Evolutionary conservation across 2,329 filamentous ascomycete species (phyloP).

Genomic region (Venturia pyrina): DNA sequence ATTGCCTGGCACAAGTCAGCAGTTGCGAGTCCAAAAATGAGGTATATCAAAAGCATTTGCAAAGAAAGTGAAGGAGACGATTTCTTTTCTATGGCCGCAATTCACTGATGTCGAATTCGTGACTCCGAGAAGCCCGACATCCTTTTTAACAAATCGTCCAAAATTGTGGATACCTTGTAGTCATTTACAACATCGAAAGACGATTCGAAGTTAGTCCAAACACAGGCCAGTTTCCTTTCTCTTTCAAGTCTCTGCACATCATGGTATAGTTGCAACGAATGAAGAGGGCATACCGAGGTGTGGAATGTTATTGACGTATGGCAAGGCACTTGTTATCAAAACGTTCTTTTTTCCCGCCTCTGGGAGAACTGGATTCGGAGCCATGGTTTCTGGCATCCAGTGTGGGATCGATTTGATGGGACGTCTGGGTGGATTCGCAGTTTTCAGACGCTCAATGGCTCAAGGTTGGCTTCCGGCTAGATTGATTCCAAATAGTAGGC

Average conservation of each 20-base stretch:
- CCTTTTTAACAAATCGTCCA: too few species aligned
- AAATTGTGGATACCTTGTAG: too few species aligned
- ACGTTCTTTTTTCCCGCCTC: conserved; percentile 64
- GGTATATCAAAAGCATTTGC: background rate
- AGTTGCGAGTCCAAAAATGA: background rate
- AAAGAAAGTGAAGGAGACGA: background rate
- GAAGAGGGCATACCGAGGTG: conserved; percentile 52
- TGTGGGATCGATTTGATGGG: background rate
- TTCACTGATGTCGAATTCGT: too few species aligned
- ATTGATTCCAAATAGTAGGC: background rate
- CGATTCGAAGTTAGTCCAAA: background rate
- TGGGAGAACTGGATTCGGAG: conserved; percentile 29
- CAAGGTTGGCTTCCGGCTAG: background rate
- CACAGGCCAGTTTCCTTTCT: background rate
- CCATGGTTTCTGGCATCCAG: conserved; percentile 5
- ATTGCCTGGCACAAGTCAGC: conserved; percentile 36
- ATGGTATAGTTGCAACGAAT: background rate
- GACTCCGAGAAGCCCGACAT: too few species aligned
- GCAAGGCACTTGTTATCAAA: conserved; percentile 82
- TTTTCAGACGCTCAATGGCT: background rate
- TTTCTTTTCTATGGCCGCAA: too few species aligned
- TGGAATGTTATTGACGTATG: conserved; percentile 61
- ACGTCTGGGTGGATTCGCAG: background rate
- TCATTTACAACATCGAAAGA: background rate
- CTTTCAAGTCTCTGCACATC: background rate